Evolutionary conservation across 768 basidiomycete genomes (phyloP).

Genomic region (Phlegmacium glaucopus): DNA sequence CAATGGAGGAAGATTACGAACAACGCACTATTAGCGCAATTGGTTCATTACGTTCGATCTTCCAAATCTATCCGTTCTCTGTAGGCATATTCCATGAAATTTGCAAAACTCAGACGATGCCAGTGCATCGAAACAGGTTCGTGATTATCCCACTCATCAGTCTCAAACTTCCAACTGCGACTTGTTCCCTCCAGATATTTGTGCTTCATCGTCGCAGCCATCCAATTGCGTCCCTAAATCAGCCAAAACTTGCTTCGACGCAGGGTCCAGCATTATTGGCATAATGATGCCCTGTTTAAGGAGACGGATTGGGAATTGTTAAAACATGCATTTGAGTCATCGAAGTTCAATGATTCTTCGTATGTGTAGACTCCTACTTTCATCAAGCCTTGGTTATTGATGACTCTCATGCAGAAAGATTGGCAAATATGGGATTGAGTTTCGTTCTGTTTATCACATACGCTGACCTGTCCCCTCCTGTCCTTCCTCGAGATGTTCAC

Average conservation of each 20-base stretch:
- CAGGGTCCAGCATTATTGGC: constrained; percentile 48
- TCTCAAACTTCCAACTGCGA: neutral
- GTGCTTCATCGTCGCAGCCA: constrained; percentile 37
- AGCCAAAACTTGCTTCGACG: constrained; percentile 21
- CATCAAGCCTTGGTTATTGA: neutral
- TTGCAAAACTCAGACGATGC: constrained; percentile 52
- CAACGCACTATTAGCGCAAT: constrained; percentile 16
- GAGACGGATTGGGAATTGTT: constrained; percentile 44
- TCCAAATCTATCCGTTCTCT: constrained; percentile 43
- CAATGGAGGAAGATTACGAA: constrained; percentile 29
- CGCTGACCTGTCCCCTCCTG: constrained; percentile 3
- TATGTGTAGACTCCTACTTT: constrained; percentile 19
- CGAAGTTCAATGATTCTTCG: constrained; percentile 43
- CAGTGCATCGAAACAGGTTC: constrained; percentile 39
- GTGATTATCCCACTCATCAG: constrained; percentile 1
- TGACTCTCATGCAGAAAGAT: constrained; percentile 35
- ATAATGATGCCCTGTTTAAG: constrained; percentile 40
- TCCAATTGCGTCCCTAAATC: constrained; percentile 17
- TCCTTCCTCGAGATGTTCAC: neutral
- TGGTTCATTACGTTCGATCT: constrained; percentile 27
- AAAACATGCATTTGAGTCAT: constrained; percentile 39
- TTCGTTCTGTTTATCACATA: constrained; percentile 50
- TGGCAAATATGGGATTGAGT: constrained; percentile 51
- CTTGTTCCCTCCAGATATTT: constrained; percentile 31
- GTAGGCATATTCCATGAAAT: constrained; percentile 42